These are phyloP conservation scores for Pythium dissimile DNA, from an alignment of 352 stramenopile species.

Conservation along the genomic window DNA sequence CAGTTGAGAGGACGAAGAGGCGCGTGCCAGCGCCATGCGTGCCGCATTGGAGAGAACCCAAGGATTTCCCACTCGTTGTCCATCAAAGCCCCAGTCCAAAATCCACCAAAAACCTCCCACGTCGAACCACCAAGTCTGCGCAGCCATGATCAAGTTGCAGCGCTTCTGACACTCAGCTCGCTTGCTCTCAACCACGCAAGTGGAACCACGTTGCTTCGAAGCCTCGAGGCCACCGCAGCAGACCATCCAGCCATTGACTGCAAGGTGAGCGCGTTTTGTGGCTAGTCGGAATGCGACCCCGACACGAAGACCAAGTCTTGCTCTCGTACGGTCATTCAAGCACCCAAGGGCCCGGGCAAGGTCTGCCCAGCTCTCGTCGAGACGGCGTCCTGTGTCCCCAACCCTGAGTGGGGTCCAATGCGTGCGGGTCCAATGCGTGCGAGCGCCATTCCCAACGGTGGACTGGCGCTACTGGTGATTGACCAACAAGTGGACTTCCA, in stretches of 20 bases:
- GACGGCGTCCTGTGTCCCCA: neutral
- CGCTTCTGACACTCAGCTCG: no score
- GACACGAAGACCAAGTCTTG: neutral
- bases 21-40: no score
- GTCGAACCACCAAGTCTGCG: no score
- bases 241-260: neutral
- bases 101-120: no score
- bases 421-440: constrained; percentile 26
- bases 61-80: no score
- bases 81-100: no score
- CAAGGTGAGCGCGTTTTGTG: neutral
- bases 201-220: no score
- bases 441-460: constrained; percentile 37
- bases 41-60: no score
- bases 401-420: neutral
- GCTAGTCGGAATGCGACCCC: neutral
- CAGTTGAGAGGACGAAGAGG: no score
- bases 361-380: neutral
- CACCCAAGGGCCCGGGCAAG: neutral
- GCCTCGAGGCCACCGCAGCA: no score
- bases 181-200: no score
- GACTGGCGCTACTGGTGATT: constrained; percentile 89
- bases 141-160: no score
- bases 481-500: constrained; percentile 98
- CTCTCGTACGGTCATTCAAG: neutral